Evolutionary conservation across 371 early-diverging fungal species (phyloP).

Genomic region (Vairimorpha apis): DNA sequence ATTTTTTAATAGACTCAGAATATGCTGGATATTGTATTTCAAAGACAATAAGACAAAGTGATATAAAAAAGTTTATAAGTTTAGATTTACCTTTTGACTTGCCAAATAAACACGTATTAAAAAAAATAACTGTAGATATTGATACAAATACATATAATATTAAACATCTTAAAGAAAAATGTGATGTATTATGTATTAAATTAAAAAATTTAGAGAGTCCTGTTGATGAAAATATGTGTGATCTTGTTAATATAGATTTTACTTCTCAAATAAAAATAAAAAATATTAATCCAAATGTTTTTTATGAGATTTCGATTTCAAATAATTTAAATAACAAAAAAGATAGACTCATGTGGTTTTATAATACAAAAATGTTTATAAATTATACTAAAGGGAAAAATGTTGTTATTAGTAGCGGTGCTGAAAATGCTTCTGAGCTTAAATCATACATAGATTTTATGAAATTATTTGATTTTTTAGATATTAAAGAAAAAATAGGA

Average conservation of each 20-base stretch:
- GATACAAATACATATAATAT: neutral
- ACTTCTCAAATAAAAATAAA: constrained; percentile 2
- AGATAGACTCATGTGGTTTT: constrained; percentile 28
- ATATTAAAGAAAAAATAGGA: neutral
- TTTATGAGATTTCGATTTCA: constrained; percentile 29
- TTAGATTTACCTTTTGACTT: neutral
- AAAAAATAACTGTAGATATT: neutral
- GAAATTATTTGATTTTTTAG: constrained; percentile 23
- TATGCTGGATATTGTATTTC: constrained; percentile 31
- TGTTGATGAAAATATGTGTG: constrained; percentile 18
- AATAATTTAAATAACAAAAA: constrained; percentile 18
- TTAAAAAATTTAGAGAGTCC: neutral
- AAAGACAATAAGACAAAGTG: neutral
- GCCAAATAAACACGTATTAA: neutral
- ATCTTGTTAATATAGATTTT: constrained; percentile 37
- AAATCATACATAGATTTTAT: constrained; percentile 19
- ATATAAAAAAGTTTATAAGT: neutral
- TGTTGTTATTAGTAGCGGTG: constrained; percentile 27
- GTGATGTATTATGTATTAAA: neutral
- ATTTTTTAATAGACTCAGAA: constrained; percentile 4
- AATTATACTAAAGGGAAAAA: constrained; percentile 38
- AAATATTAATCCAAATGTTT: constrained; percentile 31
- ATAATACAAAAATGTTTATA: constrained; percentile 23
- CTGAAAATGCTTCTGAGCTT: constrained; percentile 19
- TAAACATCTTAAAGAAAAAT: neutral